These are phyloP conservation scores for Fusarium penzigii DNA, from an alignment of 2,329 filamentous ascomycete genomes.

Conservation along the genomic window DNA sequence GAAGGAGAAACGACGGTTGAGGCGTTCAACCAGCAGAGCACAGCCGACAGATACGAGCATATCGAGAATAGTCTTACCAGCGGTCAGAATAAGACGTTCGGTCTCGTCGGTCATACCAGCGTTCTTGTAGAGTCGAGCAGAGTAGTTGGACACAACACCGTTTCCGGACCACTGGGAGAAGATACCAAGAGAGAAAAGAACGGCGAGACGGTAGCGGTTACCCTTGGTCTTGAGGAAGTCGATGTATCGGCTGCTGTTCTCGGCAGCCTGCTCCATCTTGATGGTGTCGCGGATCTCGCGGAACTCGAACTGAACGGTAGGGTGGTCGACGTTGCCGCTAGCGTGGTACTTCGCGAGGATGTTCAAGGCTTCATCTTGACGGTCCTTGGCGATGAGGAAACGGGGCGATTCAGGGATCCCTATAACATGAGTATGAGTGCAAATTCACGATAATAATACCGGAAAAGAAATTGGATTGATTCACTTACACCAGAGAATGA, in stretches of 20 bases:
- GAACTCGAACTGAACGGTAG: slow-evolving; percentile 63
- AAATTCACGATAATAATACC: not conserved
- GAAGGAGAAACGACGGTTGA: slow-evolving; percentile 53
- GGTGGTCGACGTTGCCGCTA: slow-evolving; percentile 55
- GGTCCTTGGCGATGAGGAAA: slow-evolving; percentile 62
- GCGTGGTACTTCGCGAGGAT: slow-evolving; percentile 64
- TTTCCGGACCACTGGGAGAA: slow-evolving; percentile 69
- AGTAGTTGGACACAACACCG: slow-evolving; percentile 57
- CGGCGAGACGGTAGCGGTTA: slow-evolving; percentile 61
- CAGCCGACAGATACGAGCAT: slow-evolving; percentile 56
- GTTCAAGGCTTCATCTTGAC: slow-evolving; percentile 58
- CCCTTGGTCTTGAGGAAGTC: slow-evolving; percentile 62
- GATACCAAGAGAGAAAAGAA: slow-evolving; percentile 62
- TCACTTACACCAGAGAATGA: slow-evolving; percentile 55
- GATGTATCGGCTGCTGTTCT: slow-evolving; percentile 47
- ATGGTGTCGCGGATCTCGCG: slow-evolving; percentile 65
- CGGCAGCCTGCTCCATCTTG: slow-evolving; percentile 47
- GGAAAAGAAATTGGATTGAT: no score
- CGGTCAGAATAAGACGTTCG: slow-evolving; percentile 33
- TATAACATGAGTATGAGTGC: not conserved
- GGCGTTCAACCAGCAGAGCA: slow-evolving; percentile 48
- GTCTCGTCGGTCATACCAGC: slow-evolving; percentile 58
- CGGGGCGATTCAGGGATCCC: slow-evolving; percentile 63
- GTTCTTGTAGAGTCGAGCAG: slow-evolving; percentile 61
- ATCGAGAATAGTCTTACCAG: slow-evolving; percentile 58